Evolutionary conservation across 192 early-diverging fungal genomes (phyloP).

Genomic region (Umbelopsis ramanniana): DNA sequence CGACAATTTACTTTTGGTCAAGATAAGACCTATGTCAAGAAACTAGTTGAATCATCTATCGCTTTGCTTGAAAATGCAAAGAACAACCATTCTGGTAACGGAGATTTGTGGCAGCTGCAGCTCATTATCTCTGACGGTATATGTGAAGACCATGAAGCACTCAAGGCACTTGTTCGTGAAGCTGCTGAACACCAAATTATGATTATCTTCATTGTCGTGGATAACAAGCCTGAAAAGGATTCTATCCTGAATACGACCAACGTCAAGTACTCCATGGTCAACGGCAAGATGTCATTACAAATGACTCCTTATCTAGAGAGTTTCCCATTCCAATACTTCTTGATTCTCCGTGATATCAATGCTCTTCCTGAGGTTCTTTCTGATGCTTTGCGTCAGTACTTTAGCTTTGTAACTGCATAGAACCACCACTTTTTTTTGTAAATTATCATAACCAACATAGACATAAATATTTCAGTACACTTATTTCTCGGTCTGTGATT

Average conservation of each 20-base stretch:
- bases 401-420: constrained; percentile 73
- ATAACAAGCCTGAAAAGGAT: constrained; percentile 78
- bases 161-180: constrained; percentile 81
- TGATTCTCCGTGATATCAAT: constrained; percentile 88
- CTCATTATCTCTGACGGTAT: constrained; percentile 97
- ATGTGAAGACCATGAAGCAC: constrained; percentile 89
- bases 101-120: constrained; percentile 95
- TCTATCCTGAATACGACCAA: constrained; percentile 92
- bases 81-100: constrained; percentile 44
- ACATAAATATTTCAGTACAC: neutral
- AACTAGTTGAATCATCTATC: constrained; percentile 87
- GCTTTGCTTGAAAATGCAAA: constrained; percentile 78
- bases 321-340: constrained; percentile 98
- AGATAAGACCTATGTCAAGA: constrained; percentile 83
- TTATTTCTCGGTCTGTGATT: neutral
- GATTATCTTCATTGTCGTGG: constrained; percentile 96
- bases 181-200: constrained; percentile 89
- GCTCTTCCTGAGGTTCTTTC: constrained; percentile 85
- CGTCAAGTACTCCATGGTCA: constrained; percentile 74
- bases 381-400: constrained; percentile 97
- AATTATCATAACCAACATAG: no score
- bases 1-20: constrained; percentile 91
- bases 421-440: neutral
- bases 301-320: constrained; percentile 90
- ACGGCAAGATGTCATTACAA: constrained; percentile 67